Conservation (phyloP, 2,329 filamentous ascomycete species). For the Chaetothyriales sp. region DNA sequence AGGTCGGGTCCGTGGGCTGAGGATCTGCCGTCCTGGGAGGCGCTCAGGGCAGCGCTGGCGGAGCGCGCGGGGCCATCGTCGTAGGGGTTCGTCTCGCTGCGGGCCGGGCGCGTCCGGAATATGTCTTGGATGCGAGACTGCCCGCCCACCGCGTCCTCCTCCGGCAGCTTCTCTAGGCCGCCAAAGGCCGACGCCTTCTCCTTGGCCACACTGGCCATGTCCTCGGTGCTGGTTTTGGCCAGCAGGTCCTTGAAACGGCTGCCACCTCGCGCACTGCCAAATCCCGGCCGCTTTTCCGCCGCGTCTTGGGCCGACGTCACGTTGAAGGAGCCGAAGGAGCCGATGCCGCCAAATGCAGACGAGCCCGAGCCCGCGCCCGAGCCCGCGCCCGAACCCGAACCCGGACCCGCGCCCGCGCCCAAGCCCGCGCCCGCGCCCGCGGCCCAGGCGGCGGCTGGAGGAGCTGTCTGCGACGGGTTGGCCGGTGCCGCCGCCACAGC, state of each 20-base stretch:
- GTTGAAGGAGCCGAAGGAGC: slow-evolving; percentile 85
- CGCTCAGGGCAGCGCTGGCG: slow-evolving; percentile 57
- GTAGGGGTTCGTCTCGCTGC: slow-evolving; percentile 38
- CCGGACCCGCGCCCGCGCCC: slow-evolving; percentile 43
- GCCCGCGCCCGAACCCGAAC: slow-evolving; percentile 44
- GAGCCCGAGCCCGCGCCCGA: slow-evolving; percentile 45
- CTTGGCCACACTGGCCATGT: slow-evolving; percentile 38
- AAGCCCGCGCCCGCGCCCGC: slow-evolving; percentile 43
- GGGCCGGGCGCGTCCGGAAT: slow-evolving; percentile 33
- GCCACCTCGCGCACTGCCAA: slow-evolving; percentile 56
- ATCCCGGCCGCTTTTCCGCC: slow-evolving; percentile 57
- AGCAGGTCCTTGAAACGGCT: slow-evolving; percentile 79
- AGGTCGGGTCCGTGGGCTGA: slow-evolving; percentile 38
- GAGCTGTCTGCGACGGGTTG: slow-evolving; percentile 44
- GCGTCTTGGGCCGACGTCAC: slow-evolving; percentile 41
- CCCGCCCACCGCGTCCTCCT: slow-evolving; percentile 34
- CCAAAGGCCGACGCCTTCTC: slow-evolving; percentile 43
- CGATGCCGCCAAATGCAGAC: slow-evolving; percentile 57
- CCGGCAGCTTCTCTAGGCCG: slow-evolving; percentile 40
- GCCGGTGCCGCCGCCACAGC: slow-evolving; percentile 28
- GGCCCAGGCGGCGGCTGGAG: slow-evolving; percentile 46
- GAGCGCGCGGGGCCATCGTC: slow-evolving; percentile 35
- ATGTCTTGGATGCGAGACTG: slow-evolving; percentile 39
- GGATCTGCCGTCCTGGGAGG: slow-evolving; percentile 55
- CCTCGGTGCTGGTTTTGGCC: slow-evolving; percentile 61